Conservation (phyloP, 768 basidiomycete genomes). For the Rhizopogon rudus region DNA sequence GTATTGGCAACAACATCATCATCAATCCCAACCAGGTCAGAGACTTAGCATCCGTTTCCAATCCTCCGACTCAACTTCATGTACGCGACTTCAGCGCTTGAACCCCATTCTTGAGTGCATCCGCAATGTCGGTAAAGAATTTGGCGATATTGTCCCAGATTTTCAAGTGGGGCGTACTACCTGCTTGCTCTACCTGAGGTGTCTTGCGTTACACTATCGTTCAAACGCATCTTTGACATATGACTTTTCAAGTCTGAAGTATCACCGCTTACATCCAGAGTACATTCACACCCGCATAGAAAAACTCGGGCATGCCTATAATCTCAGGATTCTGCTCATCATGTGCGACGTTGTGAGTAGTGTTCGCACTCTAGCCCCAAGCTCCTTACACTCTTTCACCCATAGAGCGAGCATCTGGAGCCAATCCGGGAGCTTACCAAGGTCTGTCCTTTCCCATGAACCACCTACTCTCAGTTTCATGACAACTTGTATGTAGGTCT, state of each 20-base stretch:
- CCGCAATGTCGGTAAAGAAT: slow-evolving; percentile 88
- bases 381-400: neutral
- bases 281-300: slow-evolving; percentile 92
- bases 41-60: neutral
- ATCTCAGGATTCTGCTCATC: slow-evolving; percentile 79
- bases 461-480: slow-evolving; percentile 1
- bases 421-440: slow-evolving; percentile 92
- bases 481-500: slow-evolving; percentile 42
- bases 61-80: neutral
- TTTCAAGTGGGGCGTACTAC: slow-evolving; percentile 96
- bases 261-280: slow-evolving; percentile 96
- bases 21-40: slow-evolving; percentile 56
- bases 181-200: slow-evolving; percentile 91
- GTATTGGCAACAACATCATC: slow-evolving; percentile 58
- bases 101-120: slow-evolving; percentile 89
- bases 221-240: neutral
- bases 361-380: neutral
- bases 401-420: slow-evolving; percentile 87
- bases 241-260: slow-evolving; percentile 60
- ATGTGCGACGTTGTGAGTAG: slow-evolving; percentile 84
- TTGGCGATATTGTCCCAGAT: slow-evolving; percentile 89
- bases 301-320: slow-evolving; percentile 77
- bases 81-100: slow-evolving; percentile 47
- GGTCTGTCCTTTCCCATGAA: slow-evolving; percentile 28
- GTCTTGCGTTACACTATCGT: neutral